Percentiles rank a stretch among this genome's conserved stretches.
Evolutionary conservation across 176 grass and related monocot species (phyloP).

Genomic region (Leersia perrieri): DNA sequence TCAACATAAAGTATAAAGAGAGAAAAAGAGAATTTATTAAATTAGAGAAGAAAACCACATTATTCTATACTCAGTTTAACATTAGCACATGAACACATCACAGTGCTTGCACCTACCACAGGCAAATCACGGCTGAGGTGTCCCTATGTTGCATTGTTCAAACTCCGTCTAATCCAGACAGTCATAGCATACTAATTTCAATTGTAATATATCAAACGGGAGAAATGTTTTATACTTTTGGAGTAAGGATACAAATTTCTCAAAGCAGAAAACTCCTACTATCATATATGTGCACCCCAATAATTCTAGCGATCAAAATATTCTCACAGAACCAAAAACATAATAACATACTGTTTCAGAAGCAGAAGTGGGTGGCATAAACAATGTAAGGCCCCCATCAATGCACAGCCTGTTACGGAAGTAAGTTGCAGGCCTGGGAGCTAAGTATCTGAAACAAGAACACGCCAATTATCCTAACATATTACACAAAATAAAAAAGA

Average conservation of each 20-base stretch:
- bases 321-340: background rate
- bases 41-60: background rate
- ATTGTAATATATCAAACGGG: background rate
- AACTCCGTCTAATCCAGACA: background rate
- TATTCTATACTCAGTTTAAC: background rate
- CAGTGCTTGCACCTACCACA: background rate
- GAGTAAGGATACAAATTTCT: slow-evolving; percentile 1
- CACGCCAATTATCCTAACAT: slow-evolving; percentile 2
- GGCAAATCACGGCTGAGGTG: background rate
- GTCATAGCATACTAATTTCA: background rate
- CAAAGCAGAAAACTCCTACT: background rate
- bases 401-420: slow-evolving; percentile 87
- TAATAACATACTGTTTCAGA: slow-evolving; percentile 55
- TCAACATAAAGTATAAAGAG: background rate
- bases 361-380: slow-evolving; percentile 99
- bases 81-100: background rate
- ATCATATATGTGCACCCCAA: background rate
- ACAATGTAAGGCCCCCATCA: slow-evolving; percentile 90
- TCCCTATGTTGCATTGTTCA: background rate
- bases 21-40: background rate
- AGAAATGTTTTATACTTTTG: background rate
- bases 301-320: background rate
- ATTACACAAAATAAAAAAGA: background rate
- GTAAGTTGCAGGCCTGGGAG: slow-evolving; percentile 68
- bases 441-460: slow-evolving; percentile 66